These are phyloP conservation scores for Geosmithia putterillii DNA, from an alignment of 2,329 filamentous ascomycete species.

Conservation along the genomic window DNA sequence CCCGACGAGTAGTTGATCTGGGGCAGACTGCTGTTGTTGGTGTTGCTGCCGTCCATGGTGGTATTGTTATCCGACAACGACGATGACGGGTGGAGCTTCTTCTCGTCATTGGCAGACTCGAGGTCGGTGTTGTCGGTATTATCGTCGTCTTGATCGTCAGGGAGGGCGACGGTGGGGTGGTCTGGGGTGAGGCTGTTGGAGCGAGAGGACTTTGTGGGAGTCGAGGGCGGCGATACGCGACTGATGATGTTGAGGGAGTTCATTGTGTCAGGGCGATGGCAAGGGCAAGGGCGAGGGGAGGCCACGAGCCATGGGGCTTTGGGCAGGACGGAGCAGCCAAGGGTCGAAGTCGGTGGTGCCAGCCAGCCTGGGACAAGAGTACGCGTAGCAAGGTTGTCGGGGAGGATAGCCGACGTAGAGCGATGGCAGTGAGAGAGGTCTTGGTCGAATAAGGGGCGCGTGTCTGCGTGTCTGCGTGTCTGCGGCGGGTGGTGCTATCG, in stretches of 20 bases:
- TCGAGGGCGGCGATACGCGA: slow-evolving; percentile 56
- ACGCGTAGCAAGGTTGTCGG: background rate
- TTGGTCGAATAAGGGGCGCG: background rate
- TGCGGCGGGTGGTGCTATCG: background rate
- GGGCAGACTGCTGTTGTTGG: slow-evolving; percentile 2
- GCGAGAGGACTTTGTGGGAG: slow-evolving; percentile 41
- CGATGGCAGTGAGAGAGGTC: background rate
- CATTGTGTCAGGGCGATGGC: too few species aligned
- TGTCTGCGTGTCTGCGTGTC: too few species aligned
- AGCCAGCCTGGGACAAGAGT: background rate
- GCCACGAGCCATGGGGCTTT: slow-evolving; percentile 39
- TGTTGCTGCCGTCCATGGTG: slow-evolving; percentile 14
- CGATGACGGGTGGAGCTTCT: slow-evolving; percentile 16
- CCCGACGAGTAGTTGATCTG: too few species aligned
- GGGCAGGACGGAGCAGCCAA: background rate
- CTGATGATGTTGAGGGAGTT: slow-evolving; percentile 93
- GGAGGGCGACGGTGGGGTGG: slow-evolving; percentile 30
- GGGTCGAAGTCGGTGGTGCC: background rate
- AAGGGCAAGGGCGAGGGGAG: too few species aligned
- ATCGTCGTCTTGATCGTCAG: slow-evolving; percentile 24
- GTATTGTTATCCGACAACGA: slow-evolving; percentile 19
- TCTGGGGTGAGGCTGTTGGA: slow-evolving; percentile 48
- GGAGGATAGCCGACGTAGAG: background rate
- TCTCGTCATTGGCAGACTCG: background rate
- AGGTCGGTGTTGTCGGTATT: slow-evolving; percentile 10